Base-by-base conservation (phyloP, 2,329 filamentous ascomycete species). In the Elsinoe fawcettii region DNA sequence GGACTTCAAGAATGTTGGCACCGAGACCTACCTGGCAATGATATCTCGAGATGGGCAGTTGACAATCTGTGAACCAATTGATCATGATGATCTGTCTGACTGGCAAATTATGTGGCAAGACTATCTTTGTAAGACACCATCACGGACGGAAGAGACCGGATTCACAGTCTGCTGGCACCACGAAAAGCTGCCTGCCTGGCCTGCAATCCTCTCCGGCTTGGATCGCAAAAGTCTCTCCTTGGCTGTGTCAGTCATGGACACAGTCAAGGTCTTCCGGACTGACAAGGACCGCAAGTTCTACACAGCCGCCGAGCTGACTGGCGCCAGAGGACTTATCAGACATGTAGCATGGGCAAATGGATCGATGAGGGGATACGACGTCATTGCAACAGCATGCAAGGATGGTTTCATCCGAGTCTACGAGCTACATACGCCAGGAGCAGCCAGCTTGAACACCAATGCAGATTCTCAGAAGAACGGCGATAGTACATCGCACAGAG, bases 311-410 rank as follows among this genome's bases (percentile, higher is more conserved):
- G 86, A 90, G 66, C 75, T 97, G 14, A 77, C 77, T 27, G 84
- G 84, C 1, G 88, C 96, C 64, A 79, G 82, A 6, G 84, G 85
- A 0, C 78, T 97, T 37, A 87, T 96, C 5, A 80, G 92, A 49
- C 91, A 96, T 69, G 82, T 96, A 1, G 86, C 89, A 1, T 99
- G 93, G 93, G 90, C 92, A 1, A 87, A 90, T 49, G 92, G 90
- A 11, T 95, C 90, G 62, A 90, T 95, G 65, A 78, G 91, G 37
- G 92, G 92, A 1, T 92, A 89, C 69, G 93, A 99, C 70, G 80
- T 92, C 58, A 81, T 97, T 64, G 93, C 92, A 2, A 95, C 91
- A 5, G 92, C 90, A 2, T 93, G 89, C 68, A 95, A 95, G 70
- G 93, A 99, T 68, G 92, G 93, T 2, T 85, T 84, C 64, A 84